Percentiles rank a stretch among this genome's conserved stretches.
Conservation (phyloP, 2,329 filamentous ascomycete species). For the Lasiodiplodia citricola region DNA sequence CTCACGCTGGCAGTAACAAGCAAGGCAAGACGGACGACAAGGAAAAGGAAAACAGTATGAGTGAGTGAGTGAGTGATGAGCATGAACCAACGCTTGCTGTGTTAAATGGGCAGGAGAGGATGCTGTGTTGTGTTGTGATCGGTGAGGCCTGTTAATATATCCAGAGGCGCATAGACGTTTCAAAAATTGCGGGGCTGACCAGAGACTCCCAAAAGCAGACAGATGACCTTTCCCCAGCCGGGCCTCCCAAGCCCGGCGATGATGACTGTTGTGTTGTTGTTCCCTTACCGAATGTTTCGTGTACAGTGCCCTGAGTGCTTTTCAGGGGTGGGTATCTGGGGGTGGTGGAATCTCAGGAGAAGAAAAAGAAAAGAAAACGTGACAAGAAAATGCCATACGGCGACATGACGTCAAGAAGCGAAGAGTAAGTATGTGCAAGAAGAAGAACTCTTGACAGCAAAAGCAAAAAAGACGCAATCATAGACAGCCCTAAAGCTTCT, state of each 20-base stretch:
- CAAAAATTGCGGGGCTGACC: not conserved
- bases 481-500: not conserved
- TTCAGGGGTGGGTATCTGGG: slow-evolving; percentile 1
- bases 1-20: not conserved
- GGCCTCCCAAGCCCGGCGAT: not conserved
- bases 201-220: not conserved
- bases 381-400: not conserved
- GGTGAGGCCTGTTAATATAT: not conserved
- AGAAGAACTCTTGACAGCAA: not conserved
- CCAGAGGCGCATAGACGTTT: not conserved
- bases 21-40: not conserved
- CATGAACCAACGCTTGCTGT: not conserved
- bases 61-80: not conserved
- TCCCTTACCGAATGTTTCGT: not conserved
- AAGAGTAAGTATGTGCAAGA: not conserved
- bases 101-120: not conserved
- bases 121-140: not conserved
- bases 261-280: not conserved
- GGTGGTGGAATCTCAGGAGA: not conserved
- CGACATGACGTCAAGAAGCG: not conserved
- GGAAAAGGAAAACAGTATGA: not conserved
- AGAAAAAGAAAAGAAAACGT: not conserved
- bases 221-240: not conserved
- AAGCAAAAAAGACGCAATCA: not conserved
- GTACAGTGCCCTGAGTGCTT: not conserved